A percentile compares a stretch with the other conserved stretches of the same genome.
Evolutionary conservation across 768 basidiomycete species (phyloP).

Genomic region (Pulveroboletus sp.): DNA sequence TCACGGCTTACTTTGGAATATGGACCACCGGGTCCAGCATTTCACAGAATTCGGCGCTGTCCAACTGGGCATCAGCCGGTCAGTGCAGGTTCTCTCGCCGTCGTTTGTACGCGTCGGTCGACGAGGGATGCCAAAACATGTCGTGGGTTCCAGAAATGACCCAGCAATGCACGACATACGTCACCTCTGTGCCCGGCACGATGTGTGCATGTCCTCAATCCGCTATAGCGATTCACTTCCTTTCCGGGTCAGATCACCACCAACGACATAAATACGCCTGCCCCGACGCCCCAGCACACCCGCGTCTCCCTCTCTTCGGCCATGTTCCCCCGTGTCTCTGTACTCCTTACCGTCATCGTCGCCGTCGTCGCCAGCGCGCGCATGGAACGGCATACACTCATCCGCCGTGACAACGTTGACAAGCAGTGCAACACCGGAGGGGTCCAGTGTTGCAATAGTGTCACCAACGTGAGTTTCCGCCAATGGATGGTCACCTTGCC

Average conservation of each 20-base stretch:
- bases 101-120: too few relatives aligned
- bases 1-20: too few relatives aligned
- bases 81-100: too few relatives aligned
- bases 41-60: neutral
- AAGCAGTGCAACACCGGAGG: slow-evolving; percentile 17
- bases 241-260: slow-evolving; percentile 8
- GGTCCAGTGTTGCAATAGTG: slow-evolving; percentile 18
- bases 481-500: neutral
- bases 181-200: slow-evolving; percentile 4
- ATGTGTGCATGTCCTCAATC: neutral
- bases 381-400: slow-evolving; percentile 15
- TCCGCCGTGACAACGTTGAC: slow-evolving; percentile 2
- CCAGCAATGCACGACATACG: slow-evolving; percentile 1
- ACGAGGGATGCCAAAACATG: slow-evolving; percentile 2
- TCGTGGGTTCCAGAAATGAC: neutral
- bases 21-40: neutral
- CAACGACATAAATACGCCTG: slow-evolving; percentile 23
- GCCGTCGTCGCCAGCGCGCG: slow-evolving; percentile 21
- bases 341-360: slow-evolving; percentile 14
- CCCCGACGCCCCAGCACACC: neutral
- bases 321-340: slow-evolving; percentile 23
- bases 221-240: slow-evolving; percentile 6
- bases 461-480: slow-evolving; percentile 16
- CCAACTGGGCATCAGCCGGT: too few relatives aligned
- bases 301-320: neutral